These are phyloP conservation scores for Colletotrichum chlorophyti DNA, from an alignment of 2,329 filamentous ascomycete species.

Conservation along the genomic window DNA sequence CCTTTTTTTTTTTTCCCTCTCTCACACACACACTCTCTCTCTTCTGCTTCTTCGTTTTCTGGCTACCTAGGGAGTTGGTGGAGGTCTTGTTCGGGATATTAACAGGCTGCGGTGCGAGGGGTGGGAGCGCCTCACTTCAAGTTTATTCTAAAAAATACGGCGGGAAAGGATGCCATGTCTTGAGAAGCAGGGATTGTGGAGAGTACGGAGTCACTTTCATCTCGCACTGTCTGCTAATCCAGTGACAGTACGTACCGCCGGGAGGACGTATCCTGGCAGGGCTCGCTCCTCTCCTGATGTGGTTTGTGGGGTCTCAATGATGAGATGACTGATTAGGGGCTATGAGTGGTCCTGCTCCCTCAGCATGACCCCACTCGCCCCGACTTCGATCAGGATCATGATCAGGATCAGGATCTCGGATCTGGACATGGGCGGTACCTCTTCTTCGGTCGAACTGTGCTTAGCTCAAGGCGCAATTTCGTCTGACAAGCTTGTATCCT, in stretches of 20 bases:
- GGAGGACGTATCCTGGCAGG: too few relatives aligned
- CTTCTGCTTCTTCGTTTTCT: not conserved
- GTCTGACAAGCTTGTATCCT: constrained; percentile 6
- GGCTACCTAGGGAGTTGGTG: too few relatives aligned
- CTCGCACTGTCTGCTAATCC: constrained; percentile 12
- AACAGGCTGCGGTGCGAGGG: not conserved
- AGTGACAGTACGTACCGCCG: constrained; percentile 15
- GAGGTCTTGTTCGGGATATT: constrained; percentile 9
- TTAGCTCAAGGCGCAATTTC: constrained; percentile 8
- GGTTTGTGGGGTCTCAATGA: not conserved
- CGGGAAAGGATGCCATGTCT: constrained; percentile 9
- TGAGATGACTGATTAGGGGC: not conserved
- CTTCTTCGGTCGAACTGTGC: constrained; percentile 7
- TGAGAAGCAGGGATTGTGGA: constrained; percentile 4
- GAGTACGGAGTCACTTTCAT: not conserved
- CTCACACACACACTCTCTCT: too few relatives aligned
- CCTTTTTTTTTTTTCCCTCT: not conserved
- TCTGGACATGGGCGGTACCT: constrained; percentile 19
- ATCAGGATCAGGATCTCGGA: constrained; percentile 27
- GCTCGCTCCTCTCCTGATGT: not conserved
- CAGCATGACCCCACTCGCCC: not conserved
- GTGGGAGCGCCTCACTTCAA: constrained; percentile 14
- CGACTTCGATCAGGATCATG: constrained; percentile 12
- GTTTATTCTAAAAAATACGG: constrained; percentile 22
- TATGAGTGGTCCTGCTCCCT: not conserved